phyloP scores from a whole-genome alignment of 495 filamentous ascomycete species.

The Neurospora sublineolata region DNA sequence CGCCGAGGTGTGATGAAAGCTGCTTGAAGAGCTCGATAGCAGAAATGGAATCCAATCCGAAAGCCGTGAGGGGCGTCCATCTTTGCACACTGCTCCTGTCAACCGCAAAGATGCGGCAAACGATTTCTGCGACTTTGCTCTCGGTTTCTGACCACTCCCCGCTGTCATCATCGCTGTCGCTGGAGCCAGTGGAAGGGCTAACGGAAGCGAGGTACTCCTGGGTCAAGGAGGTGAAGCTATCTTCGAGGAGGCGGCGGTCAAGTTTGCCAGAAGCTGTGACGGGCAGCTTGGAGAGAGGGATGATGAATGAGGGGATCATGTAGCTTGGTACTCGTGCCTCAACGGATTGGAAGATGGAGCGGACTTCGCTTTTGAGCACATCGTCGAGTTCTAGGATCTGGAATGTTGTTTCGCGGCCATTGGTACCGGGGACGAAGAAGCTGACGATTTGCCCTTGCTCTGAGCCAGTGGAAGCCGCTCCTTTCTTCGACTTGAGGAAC shows the following conservation, averaged over 20 bases:
- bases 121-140: slow-evolving; percentile 33
- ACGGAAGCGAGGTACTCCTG: slow-evolving; percentile 8
- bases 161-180: slow-evolving; percentile 25
- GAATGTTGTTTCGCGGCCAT: slow-evolving; percentile 8
- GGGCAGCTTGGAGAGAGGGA: slow-evolving; percentile 55
- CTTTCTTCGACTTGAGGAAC: slow-evolving; percentile 20
- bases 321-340: slow-evolving; percentile 43
- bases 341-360: slow-evolving; percentile 31
- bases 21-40: slow-evolving; percentile 54
- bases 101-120: slow-evolving; percentile 31
- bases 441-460: slow-evolving; percentile 38
- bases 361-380: slow-evolving; percentile 9
- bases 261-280: slow-evolving; percentile 54
- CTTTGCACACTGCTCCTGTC: slow-evolving; percentile 44
- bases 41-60: slow-evolving; percentile 74
- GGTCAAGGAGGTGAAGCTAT: slow-evolving; percentile 9
- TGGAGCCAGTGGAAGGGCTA: slow-evolving; percentile 12
- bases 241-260: slow-evolving; percentile 26
- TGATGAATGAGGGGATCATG: slow-evolving; percentile 55
- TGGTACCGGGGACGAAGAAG: slow-evolving; percentile 41
- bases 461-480: slow-evolving; percentile 6
- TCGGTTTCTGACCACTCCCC: slow-evolving; percentile 41
- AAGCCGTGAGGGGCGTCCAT: slow-evolving; percentile 33
- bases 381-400: slow-evolving; percentile 16
- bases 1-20: slow-evolving; percentile 30